These are phyloP conservation scores for Endogone sp. DNA, from an alignment of 192 early-diverging fungal species.

Conservation along the genomic window DNA sequence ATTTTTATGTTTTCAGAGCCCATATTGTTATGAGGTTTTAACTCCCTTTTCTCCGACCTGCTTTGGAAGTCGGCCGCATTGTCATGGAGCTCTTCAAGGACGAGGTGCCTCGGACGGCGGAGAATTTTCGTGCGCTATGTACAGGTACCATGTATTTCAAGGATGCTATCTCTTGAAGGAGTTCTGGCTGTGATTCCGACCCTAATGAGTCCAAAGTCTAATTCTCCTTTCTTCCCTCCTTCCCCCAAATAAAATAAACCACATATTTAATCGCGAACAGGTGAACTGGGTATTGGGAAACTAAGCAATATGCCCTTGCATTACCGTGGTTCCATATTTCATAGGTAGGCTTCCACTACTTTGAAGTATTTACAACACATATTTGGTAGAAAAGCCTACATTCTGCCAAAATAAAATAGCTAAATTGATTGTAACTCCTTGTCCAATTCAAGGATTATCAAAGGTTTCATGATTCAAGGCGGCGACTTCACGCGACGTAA, in stretches of 20 bases:
- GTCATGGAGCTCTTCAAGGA: slow-evolving; percentile 67
- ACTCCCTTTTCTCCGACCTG: background rate
- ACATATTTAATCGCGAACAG: slow-evolving; percentile 11
- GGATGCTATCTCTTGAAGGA: too few species aligned
- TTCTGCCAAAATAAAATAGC: background rate
- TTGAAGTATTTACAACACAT: too few species aligned
- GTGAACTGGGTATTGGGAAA: slow-evolving; percentile 61
- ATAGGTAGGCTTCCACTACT: slow-evolving; percentile 55
- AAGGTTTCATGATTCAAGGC: slow-evolving; percentile 94
- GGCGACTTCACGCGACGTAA: slow-evolving; percentile 73
- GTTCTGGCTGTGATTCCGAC: background rate
- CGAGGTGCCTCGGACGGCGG: slow-evolving; percentile 64
- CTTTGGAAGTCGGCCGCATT: slow-evolving; percentile 39
- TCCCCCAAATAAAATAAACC: too few species aligned
- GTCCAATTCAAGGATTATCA: slow-evolving; percentile 66
- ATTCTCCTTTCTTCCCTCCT: too few species aligned
- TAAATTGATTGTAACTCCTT: slow-evolving; percentile 1
- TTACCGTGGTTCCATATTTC: slow-evolving; percentile 79
- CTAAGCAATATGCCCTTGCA: slow-evolving; percentile 66
- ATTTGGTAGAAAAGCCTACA: too few species aligned
- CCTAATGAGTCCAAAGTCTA: background rate
- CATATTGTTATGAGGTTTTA: too few species aligned
- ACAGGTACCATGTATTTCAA: slow-evolving; percentile 70
- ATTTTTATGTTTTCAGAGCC: background rate
- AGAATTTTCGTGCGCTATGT: slow-evolving; percentile 84